These are phyloP conservation scores for Cladochytrium replicatum DNA, from an alignment of 192 early-diverging fungal genomes.

Conservation along the genomic window DNA sequence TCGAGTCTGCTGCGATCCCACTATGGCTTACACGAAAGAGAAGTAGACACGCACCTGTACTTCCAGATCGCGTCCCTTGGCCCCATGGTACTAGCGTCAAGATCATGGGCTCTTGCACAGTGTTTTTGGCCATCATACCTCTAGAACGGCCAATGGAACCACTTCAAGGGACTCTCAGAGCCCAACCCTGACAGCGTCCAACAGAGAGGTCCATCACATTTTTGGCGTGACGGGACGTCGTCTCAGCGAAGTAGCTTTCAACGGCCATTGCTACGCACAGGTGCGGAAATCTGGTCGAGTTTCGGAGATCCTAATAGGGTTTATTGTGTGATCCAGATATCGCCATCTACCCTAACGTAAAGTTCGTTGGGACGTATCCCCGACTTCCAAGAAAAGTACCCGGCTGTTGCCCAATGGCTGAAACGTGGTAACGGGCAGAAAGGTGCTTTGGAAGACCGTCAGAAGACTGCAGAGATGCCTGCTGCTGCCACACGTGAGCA, in stretches of 20 bases:
- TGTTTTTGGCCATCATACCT: background rate
- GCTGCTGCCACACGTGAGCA: too few relatives aligned
- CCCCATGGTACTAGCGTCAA: background rate
- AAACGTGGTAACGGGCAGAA: background rate
- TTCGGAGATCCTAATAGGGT: too few relatives aligned
- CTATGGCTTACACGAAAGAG: background rate
- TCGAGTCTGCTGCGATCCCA: too few relatives aligned
- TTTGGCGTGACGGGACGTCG: slow-evolving; percentile 14
- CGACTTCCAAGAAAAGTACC: background rate
- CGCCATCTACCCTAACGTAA: background rate
- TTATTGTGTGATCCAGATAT: too few relatives aligned
- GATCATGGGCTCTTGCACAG: too few relatives aligned
- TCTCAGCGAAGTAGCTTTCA: slow-evolving; percentile 2
- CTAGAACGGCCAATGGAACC: background rate
- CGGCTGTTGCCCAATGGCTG: background rate
- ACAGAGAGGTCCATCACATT: too few relatives aligned
- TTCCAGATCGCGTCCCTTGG: background rate
- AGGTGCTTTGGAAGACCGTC: background rate
- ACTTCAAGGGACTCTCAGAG: too few relatives aligned
- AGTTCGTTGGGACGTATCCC: background rate
- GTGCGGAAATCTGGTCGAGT: too few relatives aligned
- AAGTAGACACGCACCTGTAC: background rate
- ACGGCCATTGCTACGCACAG: background rate
- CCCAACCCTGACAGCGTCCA: too few relatives aligned
- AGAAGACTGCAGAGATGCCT: too few relatives aligned